Evolutionary conservation across 371 early-diverging fungal species (phyloP).

Genomic region (Mortierella sp.): DNA sequence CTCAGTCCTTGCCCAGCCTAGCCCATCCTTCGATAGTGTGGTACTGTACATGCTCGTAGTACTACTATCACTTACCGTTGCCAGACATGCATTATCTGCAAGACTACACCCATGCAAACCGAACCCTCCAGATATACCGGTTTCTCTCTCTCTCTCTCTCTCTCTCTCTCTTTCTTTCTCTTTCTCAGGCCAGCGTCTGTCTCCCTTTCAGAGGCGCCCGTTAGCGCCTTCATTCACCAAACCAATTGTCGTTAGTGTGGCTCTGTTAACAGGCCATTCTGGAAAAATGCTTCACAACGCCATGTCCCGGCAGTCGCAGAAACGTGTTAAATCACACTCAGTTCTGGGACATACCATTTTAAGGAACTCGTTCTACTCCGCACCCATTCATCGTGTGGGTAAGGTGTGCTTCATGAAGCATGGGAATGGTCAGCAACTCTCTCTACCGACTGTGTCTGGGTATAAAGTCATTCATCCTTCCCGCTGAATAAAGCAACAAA

Average conservation of each 20-base stretch:
- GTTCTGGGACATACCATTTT: constrained; percentile 1
- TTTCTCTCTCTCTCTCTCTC: not conserved
- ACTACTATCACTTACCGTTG: not conserved
- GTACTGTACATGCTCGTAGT: too few relatives aligned
- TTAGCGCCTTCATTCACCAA: not conserved
- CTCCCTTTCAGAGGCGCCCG: not conserved
- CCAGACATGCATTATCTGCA: not conserved
- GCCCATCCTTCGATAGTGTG: too few relatives aligned
- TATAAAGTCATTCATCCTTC: not conserved
- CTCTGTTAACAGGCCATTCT: too few relatives aligned
- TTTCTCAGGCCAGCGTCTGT: not conserved
- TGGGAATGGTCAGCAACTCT: too few relatives aligned
- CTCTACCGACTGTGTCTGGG: not conserved
- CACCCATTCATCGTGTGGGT: not conserved
- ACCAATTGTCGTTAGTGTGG: not conserved
- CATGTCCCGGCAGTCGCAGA: too few relatives aligned
- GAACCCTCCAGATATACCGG: not conserved
- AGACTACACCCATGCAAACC: not conserved
- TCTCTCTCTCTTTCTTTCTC: not conserved
- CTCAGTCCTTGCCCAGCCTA: too few relatives aligned
- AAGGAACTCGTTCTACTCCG: not conserved
- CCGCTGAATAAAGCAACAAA: not conserved
- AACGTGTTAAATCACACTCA: not conserved
- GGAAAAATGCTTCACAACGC: too few relatives aligned
- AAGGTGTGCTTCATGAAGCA: too few relatives aligned